phyloP scores from a whole-genome alignment of 164 flowering plant species.

The Vitis rotundifolia region DNA sequence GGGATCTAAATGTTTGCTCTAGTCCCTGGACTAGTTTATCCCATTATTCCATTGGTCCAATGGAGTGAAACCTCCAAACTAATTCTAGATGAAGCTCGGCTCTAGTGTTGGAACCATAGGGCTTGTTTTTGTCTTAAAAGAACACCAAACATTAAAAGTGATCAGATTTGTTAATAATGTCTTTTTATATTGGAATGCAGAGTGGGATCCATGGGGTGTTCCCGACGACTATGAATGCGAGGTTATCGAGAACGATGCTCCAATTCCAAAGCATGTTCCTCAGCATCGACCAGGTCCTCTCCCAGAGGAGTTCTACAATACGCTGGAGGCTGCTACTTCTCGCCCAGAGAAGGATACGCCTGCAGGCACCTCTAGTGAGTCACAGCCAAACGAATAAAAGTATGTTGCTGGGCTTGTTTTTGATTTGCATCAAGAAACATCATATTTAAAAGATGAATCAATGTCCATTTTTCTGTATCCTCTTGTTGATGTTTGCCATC shows the following conservation, averaged over 20 bases:
- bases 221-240: constrained; percentile 86
- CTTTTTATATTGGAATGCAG: constrained; percentile 38
- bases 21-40: too few species aligned
- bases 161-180: not conserved
- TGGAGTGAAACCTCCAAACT: too few species aligned
- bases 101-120: too few species aligned
- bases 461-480: constrained; percentile 1
- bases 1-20: too few species aligned
- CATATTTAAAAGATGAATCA: not conserved
- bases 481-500: constrained; percentile 14
- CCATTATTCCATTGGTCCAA: too few species aligned
- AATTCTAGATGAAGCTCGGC: too few species aligned
- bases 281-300: constrained; percentile 84
- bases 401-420: not conserved
- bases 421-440: not conserved
- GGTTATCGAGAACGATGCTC: constrained; percentile 87
- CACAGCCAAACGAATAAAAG: constrained; percentile 26
- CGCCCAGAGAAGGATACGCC: constrained; percentile 34
- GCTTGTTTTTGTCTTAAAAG: not conserved
- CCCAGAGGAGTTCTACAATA: constrained; percentile 84
- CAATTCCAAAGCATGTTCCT: constrained; percentile 89
- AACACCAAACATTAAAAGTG: not conserved
- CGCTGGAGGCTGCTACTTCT: constrained; percentile 55
- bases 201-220: constrained; percentile 97
- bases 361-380: constrained; percentile 33